phyloP scores from a whole-genome alignment of 2,329 filamentous ascomycete species.

The Penicillium sp. region DNA sequence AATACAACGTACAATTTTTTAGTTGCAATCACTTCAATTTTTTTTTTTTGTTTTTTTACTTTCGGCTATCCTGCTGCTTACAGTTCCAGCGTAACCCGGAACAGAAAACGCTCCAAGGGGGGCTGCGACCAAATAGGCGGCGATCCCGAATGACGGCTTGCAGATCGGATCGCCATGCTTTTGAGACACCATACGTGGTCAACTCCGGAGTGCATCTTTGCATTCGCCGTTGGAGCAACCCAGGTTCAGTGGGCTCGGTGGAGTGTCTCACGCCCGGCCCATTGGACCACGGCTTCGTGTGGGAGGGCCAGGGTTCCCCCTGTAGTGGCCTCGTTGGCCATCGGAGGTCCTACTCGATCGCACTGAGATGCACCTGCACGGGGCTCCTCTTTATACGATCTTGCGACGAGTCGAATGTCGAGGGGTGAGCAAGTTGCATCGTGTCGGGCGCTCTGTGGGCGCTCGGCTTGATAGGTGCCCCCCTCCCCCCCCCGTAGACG shows the following conservation, averaged over 20 bases:
- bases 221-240: constrained; percentile 24
- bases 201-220: constrained; percentile 18
- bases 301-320: constrained; percentile 19
- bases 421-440: background rate
- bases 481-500: too few relatives aligned
- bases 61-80: constrained; percentile 9
- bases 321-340: constrained; percentile 6
- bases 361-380: constrained; percentile 1
- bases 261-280: constrained; percentile 7
- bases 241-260: constrained; percentile 17
- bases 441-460: background rate
- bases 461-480: background rate
- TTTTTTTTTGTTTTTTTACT: background rate
- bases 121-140: constrained; percentile 22
- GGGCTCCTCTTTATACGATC: constrained; percentile 4
- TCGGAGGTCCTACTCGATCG: constrained; percentile 8
- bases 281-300: constrained; percentile 14
- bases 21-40: background rate
- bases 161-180: constrained; percentile 33
- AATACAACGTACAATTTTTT: too few relatives aligned
- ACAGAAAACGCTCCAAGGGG: constrained; percentile 19
- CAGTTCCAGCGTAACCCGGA: constrained; percentile 14
- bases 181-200: constrained; percentile 31
- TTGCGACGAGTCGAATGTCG: constrained; percentile 1
- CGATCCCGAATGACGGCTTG: constrained; percentile 31